These are phyloP conservation scores for Corymbia maculata DNA, from an alignment of 345 rosid genomes.

Conservation along the genomic window DNA sequence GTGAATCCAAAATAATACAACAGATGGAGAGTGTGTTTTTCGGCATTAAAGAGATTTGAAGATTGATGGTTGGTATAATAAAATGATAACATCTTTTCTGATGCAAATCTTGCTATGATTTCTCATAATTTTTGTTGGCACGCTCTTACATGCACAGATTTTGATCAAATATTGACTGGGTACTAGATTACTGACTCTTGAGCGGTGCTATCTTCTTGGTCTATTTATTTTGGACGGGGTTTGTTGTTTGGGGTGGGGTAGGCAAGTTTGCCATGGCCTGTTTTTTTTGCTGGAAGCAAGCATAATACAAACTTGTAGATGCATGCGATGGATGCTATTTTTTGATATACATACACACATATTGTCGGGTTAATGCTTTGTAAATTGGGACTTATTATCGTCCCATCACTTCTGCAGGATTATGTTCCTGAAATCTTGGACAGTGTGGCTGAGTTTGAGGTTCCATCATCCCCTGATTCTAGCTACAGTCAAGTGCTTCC, in stretches of 20 bases:
- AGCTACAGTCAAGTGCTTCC: slow-evolving; percentile 60
- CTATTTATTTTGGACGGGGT: neutral
- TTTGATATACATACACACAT: neutral
- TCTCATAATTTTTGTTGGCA: neutral
- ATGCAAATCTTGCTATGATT: neutral
- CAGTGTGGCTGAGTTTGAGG: slow-evolving; percentile 67
- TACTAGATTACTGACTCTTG: neutral
- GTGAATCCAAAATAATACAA: neutral
- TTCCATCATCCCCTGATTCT: slow-evolving; percentile 72
- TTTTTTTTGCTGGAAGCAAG: neutral
- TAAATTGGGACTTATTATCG: neutral
- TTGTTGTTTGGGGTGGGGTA: neutral
- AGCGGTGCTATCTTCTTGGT: neutral
- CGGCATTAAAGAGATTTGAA: neutral
- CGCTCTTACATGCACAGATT: neutral
- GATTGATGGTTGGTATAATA: neutral
- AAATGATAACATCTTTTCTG: neutral
- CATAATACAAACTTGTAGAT: neutral
- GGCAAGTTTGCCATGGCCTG: neutral
- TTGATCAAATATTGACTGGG: neutral
- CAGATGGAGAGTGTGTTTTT: neutral
- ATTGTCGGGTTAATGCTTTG: neutral
- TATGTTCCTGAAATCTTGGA: slow-evolving; percentile 71
- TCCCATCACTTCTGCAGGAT: slow-evolving; percentile 31
- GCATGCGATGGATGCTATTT: neutral